These are phyloP conservation scores for Olyra latifolia DNA, from an alignment of 176 grass and related monocot species.

Conservation along the genomic window DNA sequence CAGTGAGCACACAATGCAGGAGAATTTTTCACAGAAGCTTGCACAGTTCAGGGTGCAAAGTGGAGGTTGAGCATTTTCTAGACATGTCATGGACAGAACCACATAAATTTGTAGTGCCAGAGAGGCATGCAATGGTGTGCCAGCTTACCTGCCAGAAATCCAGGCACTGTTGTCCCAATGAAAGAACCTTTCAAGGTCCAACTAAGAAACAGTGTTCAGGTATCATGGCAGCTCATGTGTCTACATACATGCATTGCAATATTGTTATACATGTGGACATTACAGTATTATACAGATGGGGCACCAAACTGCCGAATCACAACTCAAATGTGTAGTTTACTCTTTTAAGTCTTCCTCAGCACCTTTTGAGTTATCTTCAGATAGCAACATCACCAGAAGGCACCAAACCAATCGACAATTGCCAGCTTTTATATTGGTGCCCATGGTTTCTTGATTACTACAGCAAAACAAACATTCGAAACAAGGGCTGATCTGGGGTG, in stretches of 20 bases:
- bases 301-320: slow-evolving; percentile 34
- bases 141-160: slow-evolving; percentile 28
- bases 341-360: background rate
- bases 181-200: slow-evolving; percentile 25
- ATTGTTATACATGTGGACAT: slow-evolving; percentile 10
- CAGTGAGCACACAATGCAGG: background rate
- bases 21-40: background rate
- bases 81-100: background rate
- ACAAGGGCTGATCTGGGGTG: background rate
- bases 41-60: background rate
- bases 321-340: slow-evolving; percentile 24
- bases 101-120: background rate
- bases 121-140: slow-evolving; percentile 12
- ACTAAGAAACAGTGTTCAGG: slow-evolving; percentile 12
- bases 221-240: slow-evolving; percentile 38
- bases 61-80: background rate
- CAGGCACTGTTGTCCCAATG: slow-evolving; percentile 11
- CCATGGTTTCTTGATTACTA: slow-evolving; percentile 28
- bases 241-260: slow-evolving; percentile 28
- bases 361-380: slow-evolving; percentile 10
- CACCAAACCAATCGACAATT: slow-evolving; percentile 35
- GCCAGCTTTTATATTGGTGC: slow-evolving; percentile 27
- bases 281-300: slow-evolving; percentile 7
- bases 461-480: slow-evolving; percentile 27
- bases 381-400: slow-evolving; percentile 33